Percentiles rank a stretch among this genome's conserved stretches.
These are phyloP conservation scores for Penicillium sp. DNA, from an alignment of 2,329 filamentous ascomycete genomes.

Conservation along the genomic window DNA sequence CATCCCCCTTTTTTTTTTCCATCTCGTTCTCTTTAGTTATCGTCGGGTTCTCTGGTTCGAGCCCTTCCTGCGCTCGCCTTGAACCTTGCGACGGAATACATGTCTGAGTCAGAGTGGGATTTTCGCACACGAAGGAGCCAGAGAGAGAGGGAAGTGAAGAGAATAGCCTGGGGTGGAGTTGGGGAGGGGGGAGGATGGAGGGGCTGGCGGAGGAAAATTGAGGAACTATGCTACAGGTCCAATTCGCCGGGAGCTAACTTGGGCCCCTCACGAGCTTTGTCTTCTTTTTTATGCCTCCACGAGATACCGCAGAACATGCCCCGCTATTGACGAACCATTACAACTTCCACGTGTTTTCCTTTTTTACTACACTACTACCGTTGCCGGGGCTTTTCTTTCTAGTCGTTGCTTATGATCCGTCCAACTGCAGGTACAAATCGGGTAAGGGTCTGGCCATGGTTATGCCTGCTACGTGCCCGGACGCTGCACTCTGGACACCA, in stretches of 20 bases:
- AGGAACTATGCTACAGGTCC: constrained; percentile 6
- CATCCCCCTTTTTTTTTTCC: constrained; percentile 9
- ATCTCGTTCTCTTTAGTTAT: constrained; percentile 20
- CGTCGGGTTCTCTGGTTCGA: constrained; percentile 13
- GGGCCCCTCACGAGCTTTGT: constrained; percentile 24
- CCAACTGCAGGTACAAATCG: background rate
- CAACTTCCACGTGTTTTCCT: constrained; percentile 16
- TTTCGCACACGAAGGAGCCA: background rate
- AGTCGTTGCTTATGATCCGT: background rate
- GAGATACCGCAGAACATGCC: constrained; percentile 42
- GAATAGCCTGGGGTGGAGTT: constrained; percentile 1
- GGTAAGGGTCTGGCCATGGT: background rate
- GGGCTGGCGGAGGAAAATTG: background rate
- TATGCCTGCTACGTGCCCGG: background rate
- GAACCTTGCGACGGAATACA: constrained; percentile 12
- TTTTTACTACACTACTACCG: background rate
- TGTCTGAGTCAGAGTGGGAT: constrained; percentile 9
- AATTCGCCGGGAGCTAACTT: constrained; percentile 16
- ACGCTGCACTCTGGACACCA: background rate
- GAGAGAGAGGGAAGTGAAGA: constrained; percentile 5
- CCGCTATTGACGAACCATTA: constrained; percentile 37
- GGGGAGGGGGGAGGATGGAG: constrained; percentile 4
- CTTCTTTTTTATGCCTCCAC: constrained; percentile 32
- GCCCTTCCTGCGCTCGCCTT: constrained; percentile 16
- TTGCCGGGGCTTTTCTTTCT: background rate